Percentiles rank a stretch among this genome's conserved stretches.
phyloP scores from a whole-genome alignment of 2,329 filamentous ascomycete species.

The Arachnomyces sp. region DNA sequence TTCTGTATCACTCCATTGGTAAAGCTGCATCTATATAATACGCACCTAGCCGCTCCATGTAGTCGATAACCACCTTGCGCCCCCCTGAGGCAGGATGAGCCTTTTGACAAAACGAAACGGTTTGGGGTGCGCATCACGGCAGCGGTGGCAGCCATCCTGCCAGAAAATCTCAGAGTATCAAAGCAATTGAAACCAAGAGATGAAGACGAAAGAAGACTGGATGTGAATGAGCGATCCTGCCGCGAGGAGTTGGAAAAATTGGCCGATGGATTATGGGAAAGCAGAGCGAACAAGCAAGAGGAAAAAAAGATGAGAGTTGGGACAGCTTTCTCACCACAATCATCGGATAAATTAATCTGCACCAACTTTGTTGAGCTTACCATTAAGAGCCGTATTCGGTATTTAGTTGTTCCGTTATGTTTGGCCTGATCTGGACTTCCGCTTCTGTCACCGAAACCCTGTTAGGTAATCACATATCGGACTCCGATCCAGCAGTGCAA shows the following conservation, averaged over 20 bases:
- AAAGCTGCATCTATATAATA: constrained; percentile 4
- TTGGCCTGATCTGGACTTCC: no score
- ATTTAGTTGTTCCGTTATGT: no score
- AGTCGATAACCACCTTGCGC: constrained; percentile 37
- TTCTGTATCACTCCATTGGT: not conserved
- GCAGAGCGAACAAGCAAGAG: no score
- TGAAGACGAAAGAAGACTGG: constrained; percentile 11
- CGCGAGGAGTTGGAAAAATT: constrained; percentile 13
- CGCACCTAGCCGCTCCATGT: constrained; percentile 35
- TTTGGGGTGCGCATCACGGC: constrained; percentile 38
- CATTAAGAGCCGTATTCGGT: no score
- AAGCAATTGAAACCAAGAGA: constrained; percentile 12
- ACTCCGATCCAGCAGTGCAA: no score
- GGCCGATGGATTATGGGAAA: constrained; percentile 12
- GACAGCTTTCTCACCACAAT: no score
- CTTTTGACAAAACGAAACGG: constrained; percentile 35
- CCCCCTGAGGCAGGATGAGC: constrained; percentile 37
- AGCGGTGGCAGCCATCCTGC: constrained; percentile 48
- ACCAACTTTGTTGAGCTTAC: no score
- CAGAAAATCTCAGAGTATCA: constrained; percentile 18
- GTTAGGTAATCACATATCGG: no score
- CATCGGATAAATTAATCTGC: no score
- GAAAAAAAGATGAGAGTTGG: no score
- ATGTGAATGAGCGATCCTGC: no score
- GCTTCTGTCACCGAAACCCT: no score